Evolutionary conservation across 176 grass and related monocot species (phyloP).

Genomic region (Coix lacrymajobi): DNA sequence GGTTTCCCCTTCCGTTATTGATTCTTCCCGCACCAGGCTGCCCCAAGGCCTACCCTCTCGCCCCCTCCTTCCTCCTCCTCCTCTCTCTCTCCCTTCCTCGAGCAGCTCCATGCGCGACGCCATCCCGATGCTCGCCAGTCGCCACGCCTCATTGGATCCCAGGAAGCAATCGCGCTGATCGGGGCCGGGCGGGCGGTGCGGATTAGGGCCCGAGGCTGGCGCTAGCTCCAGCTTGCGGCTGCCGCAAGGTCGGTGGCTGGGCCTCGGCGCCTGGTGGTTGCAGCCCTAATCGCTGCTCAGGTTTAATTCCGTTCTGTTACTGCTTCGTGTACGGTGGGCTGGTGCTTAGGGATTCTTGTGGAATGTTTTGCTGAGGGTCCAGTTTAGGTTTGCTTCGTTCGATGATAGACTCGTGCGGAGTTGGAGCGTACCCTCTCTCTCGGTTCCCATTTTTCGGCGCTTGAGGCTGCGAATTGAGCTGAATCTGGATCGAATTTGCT

Average conservation of each 20-base stretch:
- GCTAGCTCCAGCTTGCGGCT: neutral
- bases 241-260: conserved; percentile 14
- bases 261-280: neutral
- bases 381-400: conserved; percentile 4
- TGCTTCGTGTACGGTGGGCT: neutral
- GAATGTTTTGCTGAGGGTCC: neutral
- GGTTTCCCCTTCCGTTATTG: neutral
- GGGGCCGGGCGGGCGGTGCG: neutral
- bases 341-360: neutral
- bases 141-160: conserved; percentile 18
- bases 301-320: neutral
- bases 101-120: conserved; percentile 1
- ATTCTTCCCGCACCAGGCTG: conserved; percentile 1
- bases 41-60: neutral
- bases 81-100: neutral
- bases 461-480: neutral
- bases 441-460: neutral
- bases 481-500: neutral
- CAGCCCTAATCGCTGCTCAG: neutral
- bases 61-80: too few species aligned
- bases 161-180: neutral
- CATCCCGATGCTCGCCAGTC: neutral
- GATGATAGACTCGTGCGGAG: neutral
- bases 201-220: neutral
- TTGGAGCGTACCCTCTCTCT: neutral